These are phyloP conservation scores for Alternaria ventricosa DNA, from an alignment of 2,329 filamentous ascomycete genomes.

Conservation along the genomic window DNA sequence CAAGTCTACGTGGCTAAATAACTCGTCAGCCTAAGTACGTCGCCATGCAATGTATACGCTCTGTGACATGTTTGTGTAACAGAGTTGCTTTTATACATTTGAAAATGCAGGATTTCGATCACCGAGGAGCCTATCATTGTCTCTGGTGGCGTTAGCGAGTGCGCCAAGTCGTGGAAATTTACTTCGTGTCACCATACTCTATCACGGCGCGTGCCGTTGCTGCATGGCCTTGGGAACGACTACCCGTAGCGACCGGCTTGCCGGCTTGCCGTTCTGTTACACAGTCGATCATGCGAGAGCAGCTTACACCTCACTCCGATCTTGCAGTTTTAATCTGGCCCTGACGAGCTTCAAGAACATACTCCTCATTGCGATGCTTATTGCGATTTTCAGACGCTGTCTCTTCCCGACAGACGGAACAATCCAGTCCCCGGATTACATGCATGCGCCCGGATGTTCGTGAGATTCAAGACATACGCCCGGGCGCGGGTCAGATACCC, in stretches of 20 bases:
- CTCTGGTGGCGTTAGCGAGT: background rate
- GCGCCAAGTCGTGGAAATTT: background rate
- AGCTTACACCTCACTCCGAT: background rate
- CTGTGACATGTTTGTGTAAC: background rate
- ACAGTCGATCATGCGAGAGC: background rate
- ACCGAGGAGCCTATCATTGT: background rate
- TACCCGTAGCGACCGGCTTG: background rate
- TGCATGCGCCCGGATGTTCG: background rate
- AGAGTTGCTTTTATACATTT: background rate
- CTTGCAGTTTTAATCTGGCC: background rate
- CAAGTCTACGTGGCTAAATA: background rate
- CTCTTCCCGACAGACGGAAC: background rate
- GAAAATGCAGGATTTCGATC: background rate
- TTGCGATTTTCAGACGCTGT: background rate
- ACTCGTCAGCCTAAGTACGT: background rate
- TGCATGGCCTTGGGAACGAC: background rate
- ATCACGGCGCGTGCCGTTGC: background rate
- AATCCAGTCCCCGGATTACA: background rate
- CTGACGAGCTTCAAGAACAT: background rate
- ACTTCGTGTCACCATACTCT: background rate
- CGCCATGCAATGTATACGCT: background rate
- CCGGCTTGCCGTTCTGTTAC: background rate
- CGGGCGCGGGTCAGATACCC: background rate
- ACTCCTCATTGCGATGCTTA: background rate
- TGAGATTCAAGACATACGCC: background rate